phyloP scores from a whole-genome alignment of 2,329 filamentous ascomycete species.

The Alternaria novae-zelandiae region DNA sequence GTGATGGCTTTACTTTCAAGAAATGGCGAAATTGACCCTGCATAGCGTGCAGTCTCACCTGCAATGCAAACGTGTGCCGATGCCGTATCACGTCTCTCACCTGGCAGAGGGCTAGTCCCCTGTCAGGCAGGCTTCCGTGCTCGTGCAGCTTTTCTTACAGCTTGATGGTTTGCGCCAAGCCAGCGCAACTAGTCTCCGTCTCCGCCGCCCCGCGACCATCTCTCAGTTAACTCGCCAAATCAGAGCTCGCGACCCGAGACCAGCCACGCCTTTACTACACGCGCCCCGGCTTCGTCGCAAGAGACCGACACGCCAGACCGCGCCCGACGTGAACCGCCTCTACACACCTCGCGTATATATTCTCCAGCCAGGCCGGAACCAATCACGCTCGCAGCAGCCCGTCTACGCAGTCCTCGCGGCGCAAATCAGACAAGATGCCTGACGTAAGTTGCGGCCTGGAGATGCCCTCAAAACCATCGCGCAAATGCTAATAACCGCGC shows the following conservation, averaged over 20 bases:
- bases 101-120: not conserved
- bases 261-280: conserved; percentile 26
- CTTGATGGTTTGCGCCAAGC: conserved; percentile 23
- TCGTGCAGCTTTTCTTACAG: conserved; percentile 8
- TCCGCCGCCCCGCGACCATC: conserved; percentile 17
- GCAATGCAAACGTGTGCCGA: not conserved
- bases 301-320: not conserved
- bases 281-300: conserved; percentile 18
- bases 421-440: conserved; percentile 48
- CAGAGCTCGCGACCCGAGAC: conserved; percentile 26
- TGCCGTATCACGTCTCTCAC: not conserved
- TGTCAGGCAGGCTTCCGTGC: conserved; percentile 6
- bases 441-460: conserved; percentile 46
- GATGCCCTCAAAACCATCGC: not conserved
- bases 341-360: not conserved
- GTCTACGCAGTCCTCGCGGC: conserved; percentile 4
- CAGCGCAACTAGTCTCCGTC: conserved; percentile 10
- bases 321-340: not conserved
- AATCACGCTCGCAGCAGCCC: not conserved
- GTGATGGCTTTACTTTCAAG: not conserved
- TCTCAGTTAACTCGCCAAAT: conserved; percentile 24
- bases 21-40: not conserved
- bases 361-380: not conserved
- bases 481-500: conserved; percentile 16
- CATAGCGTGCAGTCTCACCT: not conserved